These are phyloP conservation scores for Syzygium syzygioides DNA, from an alignment of 441 rosid species.

Conservation along the genomic window DNA sequence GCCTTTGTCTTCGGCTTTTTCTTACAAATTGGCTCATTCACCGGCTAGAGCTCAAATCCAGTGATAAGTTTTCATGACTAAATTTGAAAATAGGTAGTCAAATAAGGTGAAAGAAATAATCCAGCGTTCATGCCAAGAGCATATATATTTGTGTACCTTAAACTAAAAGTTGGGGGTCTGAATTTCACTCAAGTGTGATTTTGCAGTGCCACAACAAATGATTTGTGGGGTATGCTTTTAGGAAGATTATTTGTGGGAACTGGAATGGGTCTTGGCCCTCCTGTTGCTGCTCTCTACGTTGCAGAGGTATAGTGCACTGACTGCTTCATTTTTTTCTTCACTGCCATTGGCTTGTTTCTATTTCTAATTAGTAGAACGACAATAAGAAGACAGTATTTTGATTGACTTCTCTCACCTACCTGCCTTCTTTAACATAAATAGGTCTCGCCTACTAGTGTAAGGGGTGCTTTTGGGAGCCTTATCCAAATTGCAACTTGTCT, in stretches of 20 bases:
- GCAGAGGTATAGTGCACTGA: constrained; percentile 48
- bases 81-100: not conserved
- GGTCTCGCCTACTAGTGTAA: constrained; percentile 87
- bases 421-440: constrained; percentile 16
- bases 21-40: not conserved
- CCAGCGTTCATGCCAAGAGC: not conserved
- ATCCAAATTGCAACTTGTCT: constrained; percentile 89
- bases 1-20: not conserved
- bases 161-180: not conserved
- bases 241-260: constrained; percentile 72
- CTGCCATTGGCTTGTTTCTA: not conserved
- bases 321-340: not conserved
- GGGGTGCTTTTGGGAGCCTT: constrained; percentile 96
- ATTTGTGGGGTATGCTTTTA: constrained; percentile 64
- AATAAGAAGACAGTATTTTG: not conserved
- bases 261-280: constrained; percentile 75
- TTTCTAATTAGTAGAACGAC: not conserved
- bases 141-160: not conserved
- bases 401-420: not conserved
- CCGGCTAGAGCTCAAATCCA: not conserved
- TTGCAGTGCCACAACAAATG: constrained; percentile 60
- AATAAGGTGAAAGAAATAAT: not conserved
- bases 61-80: not conserved
- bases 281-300: constrained; percentile 72
- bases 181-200: not conserved